Conservation (phyloP, 331 rosid genomes). For the Erythrophleum ivorense region DNA sequence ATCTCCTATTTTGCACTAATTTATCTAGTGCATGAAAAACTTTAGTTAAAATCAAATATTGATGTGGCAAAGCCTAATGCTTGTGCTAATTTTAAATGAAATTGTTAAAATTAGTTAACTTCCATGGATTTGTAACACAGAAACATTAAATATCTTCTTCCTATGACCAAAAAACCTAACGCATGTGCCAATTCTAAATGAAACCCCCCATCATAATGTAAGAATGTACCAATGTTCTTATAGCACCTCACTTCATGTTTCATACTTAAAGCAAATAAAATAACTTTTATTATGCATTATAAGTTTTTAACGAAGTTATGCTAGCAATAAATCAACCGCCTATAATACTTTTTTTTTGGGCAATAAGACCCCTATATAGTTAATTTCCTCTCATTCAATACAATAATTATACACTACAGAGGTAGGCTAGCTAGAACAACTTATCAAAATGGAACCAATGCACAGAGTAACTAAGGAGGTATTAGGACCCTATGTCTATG, state of each 20-base stretch:
- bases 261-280: background rate
- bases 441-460: too few species aligned
- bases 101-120: background rate
- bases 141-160: constrained; percentile 4
- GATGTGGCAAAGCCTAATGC: too few species aligned
- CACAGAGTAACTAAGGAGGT: background rate
- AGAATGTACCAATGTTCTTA: background rate
- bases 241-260: background rate
- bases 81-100: too few species aligned
- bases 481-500: too few species aligned
- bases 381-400: background rate
- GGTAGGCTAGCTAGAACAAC: too few species aligned
- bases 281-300: background rate
- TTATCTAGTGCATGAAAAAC: too few species aligned
- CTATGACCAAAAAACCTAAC: background rate
- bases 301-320: background rate
- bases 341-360: background rate
- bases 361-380: background rate
- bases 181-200: background rate
- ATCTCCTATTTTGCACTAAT: too few species aligned
- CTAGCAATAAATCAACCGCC: background rate
- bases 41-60: too few species aligned
- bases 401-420: background rate
- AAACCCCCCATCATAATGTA: too few species aligned
- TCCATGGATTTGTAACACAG: background rate